Percentiles rank a stretch among this genome's conserved stretches.
phyloP scores from a whole-genome alignment of 2,329 filamentous ascomycete genomes.

The Colletotrichum paranaense region DNA sequence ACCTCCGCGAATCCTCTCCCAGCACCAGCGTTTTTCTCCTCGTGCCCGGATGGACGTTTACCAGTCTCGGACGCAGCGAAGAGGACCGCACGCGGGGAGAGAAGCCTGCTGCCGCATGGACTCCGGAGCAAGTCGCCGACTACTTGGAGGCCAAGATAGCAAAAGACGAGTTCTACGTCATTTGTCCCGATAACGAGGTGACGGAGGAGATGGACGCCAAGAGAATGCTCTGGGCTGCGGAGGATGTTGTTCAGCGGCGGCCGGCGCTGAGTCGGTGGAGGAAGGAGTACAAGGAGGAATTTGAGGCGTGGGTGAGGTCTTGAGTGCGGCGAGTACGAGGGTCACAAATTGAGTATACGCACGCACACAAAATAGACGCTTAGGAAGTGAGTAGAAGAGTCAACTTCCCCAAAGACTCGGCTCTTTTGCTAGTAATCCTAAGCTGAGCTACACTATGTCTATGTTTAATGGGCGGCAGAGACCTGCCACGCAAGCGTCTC shows the following conservation, averaged over 20 bases:
- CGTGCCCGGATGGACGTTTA: conserved; percentile 87
- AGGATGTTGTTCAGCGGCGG: conserved; percentile 75
- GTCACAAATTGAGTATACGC: too few species aligned
- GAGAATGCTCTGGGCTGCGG: conserved; percentile 78
- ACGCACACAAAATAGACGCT: too few species aligned
- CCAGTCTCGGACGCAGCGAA: conserved; percentile 64
- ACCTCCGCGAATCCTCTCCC: conserved; percentile 64
- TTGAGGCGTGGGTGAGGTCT: conserved; percentile 67
- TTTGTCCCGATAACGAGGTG: conserved; percentile 87
- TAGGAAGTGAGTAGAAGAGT: too few species aligned
- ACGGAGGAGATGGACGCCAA: conserved; percentile 77
- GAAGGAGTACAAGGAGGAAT: conserved; percentile 74
- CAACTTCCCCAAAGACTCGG: too few species aligned
- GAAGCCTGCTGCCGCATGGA: conserved; percentile 82
- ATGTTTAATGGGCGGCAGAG: too few species aligned
- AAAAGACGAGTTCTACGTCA: conserved; percentile 77
- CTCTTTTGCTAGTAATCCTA: too few species aligned
- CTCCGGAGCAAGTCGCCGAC: conserved; percentile 77
- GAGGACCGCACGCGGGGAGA: conserved; percentile 48
- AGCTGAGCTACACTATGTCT: too few species aligned
- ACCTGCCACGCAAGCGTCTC: too few species aligned
- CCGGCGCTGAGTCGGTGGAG: conserved; percentile 81
- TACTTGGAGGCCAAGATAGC: conserved; percentile 76
- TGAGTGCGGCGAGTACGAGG: too few species aligned
- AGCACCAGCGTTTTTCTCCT: conserved; percentile 76